phyloP scores from a whole-genome alignment of 148 eudicot genomes.

The Rheum nobile region DNA sequence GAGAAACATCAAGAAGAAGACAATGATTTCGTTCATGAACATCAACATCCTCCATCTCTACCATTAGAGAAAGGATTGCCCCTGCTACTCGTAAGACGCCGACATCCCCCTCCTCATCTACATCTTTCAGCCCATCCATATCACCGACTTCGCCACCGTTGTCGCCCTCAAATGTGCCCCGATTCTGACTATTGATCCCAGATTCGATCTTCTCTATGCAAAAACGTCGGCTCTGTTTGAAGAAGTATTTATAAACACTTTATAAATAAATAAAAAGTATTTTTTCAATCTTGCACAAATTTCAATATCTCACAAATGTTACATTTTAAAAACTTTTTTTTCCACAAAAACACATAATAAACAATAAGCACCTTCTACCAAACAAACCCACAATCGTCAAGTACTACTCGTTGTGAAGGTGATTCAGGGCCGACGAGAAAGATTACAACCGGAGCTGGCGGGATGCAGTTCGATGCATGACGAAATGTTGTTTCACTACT shows the following conservation, averaged over 20 bases:
- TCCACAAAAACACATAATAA: too few species aligned
- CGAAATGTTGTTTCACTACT: constrained; percentile 65
- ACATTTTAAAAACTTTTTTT: too few species aligned
- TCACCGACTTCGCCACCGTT: constrained; percentile 50
- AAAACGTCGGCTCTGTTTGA: too few species aligned
- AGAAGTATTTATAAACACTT: too few species aligned
- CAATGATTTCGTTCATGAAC: constrained; percentile 61
- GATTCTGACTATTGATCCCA: constrained; percentile 53
- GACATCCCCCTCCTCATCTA: constrained; percentile 62
- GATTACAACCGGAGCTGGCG: too few species aligned
- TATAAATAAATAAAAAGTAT: too few species aligned
- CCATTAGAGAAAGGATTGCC: too few species aligned
- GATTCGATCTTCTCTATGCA: constrained; percentile 57
- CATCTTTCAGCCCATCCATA: constrained; percentile 62
- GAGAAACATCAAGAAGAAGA: constrained; percentile 52
- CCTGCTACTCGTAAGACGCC: constrained; percentile 55
- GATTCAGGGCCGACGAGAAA: constrained; percentile 22
- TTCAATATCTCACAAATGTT: too few species aligned
- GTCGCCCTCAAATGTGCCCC: too few species aligned
- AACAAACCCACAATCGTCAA: too few species aligned
- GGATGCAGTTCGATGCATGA: constrained; percentile 60
- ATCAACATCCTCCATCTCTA: constrained; percentile 73
- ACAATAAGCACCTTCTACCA: too few species aligned
- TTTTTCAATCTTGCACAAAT: too few species aligned
- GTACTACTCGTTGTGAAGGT: constrained; percentile 68